Base-by-base conservation (phyloP, 305 asterid species). In the Fraxinus latifolia region DNA sequence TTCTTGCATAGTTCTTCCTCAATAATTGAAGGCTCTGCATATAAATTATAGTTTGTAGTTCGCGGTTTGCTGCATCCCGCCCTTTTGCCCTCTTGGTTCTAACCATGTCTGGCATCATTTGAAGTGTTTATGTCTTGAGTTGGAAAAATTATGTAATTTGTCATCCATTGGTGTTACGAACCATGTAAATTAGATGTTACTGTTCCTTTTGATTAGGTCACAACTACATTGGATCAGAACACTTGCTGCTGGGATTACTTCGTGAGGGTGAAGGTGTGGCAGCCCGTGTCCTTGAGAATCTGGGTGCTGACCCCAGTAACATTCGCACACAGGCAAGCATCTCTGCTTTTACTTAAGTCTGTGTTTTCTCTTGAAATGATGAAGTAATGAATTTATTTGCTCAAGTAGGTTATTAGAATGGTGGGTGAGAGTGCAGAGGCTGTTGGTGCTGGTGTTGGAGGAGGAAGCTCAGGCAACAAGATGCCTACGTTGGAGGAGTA, bases 231-330 rank as follows among this genome's bases (percentile, higher is more conserved):
- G 98, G 99, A 79, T 93, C 98, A 11, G 99, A 96, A 88, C 99
- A 96, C 88, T 94, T 96, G 89, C 87, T 96, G 77, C 91, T 96
- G 83, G 99, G 99, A 79, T 90, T 96, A 90, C 97, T 96, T 81
- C 97, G 97, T 47, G 99, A 96, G 89, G 99, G 99, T 82, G 97
- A 95, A 90, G 99, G 99, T 77, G 99, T 94, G 82, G 99, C 97
- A 39, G 98, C 97, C 53, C 97, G 96, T 37, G 97, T 92, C 68
- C 97, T 96, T 79, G 99, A 96, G 89, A 96, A 92, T 84, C 90
- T 96, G 79, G 99, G 99, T 67, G 99, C 98, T 36, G 98, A 96
- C 83, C 93, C 97, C 36, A 91, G 94, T 84, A 94, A 95, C 87
- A 95, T 95, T 82, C 91, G 98, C 80, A 94, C 99, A 73, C 97